Evolutionary conservation across 2,329 filamentous ascomycete genomes (phyloP), one percentile per base, ranked within the genome.

Genomic region (Epichloe gansuensis): DNA sequence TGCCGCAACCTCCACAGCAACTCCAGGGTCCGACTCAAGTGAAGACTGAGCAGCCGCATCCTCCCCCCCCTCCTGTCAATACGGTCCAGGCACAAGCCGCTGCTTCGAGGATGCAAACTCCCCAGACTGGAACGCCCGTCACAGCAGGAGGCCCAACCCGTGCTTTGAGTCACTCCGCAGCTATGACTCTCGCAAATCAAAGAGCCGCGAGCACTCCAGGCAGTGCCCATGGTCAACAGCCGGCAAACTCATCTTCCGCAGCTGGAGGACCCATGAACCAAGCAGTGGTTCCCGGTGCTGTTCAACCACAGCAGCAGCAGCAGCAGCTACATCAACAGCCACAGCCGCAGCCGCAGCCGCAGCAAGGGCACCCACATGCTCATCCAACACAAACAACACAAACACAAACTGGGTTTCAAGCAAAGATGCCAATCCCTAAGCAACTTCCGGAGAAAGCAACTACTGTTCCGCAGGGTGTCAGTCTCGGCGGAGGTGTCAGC

Each of bases 381-480:
- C 75, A 78, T 55, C 73, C 75, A 3, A 66, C 71, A 31, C 71
- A 72, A 36, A 71, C 75, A 2, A 66, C 71, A 31, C 71, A 73
- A 36, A 71, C 66, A 48, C 68, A 67, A 36, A 60, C 68, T 13
- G 65, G 67, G 15, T 62, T 76, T 65, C 70, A 78, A 43, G 66
- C 71, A 45, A 89, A 89, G 64, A 85, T 93, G 73, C 83, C 84
- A 0, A 95, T 95, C 48, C 84, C 89, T 2, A 95, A 94, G 68
- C 81, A 78, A 40, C 76, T 97, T 2, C 78, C 76, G 4, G 78
- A 81, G 52, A 76, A 77, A 47, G 84, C 85, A 45, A 80, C 84
- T 6, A 76, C 81, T 50, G 75, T 84, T 43, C 87, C 88, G 4
- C 77, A 82, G 55, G 84, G 89, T 2, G 89, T 95, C 23, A 67